phyloP scores from a whole-genome alignment of 2,329 filamentous ascomycete genomes.

The Fusarium sacchari region DNA sequence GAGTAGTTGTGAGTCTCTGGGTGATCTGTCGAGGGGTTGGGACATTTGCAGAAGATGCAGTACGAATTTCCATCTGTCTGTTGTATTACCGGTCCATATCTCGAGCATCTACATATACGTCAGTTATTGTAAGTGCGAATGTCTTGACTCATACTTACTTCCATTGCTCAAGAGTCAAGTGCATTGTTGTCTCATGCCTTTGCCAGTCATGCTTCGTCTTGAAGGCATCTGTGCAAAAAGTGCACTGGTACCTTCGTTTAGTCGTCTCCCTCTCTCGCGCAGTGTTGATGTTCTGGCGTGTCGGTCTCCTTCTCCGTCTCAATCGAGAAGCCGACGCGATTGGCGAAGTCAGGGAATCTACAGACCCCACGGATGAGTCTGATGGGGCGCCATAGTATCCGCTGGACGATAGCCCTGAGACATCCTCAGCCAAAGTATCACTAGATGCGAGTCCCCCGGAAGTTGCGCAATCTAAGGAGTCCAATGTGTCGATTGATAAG shows the following conservation, averaged over 20 bases:
- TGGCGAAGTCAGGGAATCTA: background rate
- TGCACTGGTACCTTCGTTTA: background rate
- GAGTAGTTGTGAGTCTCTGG: background rate
- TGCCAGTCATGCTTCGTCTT: conserved; percentile 4
- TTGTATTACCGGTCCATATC: background rate
- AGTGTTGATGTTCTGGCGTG: rapidly evolving
- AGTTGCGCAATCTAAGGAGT: background rate
- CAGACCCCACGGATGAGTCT: background rate
- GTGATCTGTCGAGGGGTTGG: background rate
- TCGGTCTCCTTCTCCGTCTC: background rate
- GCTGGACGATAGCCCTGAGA: background rate
- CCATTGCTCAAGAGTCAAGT: background rate
- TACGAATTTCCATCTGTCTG: background rate
- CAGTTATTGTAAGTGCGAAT: rapidly evolving
- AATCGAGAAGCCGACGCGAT: background rate
- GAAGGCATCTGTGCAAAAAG: background rate
- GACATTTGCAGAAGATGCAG: background rate
- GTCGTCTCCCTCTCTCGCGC: background rate
- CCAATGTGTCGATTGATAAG: background rate
- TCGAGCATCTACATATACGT: background rate
- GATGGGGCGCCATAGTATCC: background rate
- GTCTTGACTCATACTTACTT: background rate
- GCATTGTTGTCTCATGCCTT: background rate
- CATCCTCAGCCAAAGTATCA: background rate
- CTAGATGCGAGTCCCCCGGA: background rate